Base-by-base conservation (phyloP, 495 filamentous ascomycete genomes). In the Diplogelasinospora grovesii region DNA sequence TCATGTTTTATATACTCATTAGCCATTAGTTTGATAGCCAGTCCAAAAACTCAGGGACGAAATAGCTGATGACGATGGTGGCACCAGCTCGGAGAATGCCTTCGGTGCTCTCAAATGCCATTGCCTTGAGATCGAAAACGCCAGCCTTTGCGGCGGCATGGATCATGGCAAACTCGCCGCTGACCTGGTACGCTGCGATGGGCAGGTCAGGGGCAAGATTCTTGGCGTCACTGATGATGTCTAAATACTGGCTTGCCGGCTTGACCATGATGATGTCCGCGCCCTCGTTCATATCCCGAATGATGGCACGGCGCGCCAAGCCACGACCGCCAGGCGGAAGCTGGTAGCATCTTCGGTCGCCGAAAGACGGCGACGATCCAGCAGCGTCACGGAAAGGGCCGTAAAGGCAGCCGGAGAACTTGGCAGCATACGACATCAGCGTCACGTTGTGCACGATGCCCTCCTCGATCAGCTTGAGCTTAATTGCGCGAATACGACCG, bases 241-340 rank as follows among this genome's bases (percentile, higher is more conserved):
- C 93, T 18, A 97, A 70, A 56, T 95, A 97, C 54, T 87, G 86
- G 43, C 81, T 81, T 8, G 92, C 89, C 2, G 92, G 92, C 66
- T 98, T 98, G 28, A 98, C 92, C 93, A 98, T 96, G 54, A 98
- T 95, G 48, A 95, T 88, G 59, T 98, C 92, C 11, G 92, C 92
- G 16, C 92, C 92, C 61, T 98, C 92, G 43, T 70, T 72, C 32
- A 97, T 88, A 56, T 98, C 92, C 45, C 93, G 76, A 26, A 77
- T 64, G 42, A 98, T 97, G 11, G 93, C 93, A 41, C 92, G 81
- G 33, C 90, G 81, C 19, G 92, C 92, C 40, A 98, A 77, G n/a
- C 92, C 92, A 15, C 90, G 79, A 14, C 88, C 92, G 32, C 86
- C 86, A 0, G 89, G 86, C 1, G 92, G 92, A 3, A 98, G 74